Base-by-base conservation (phyloP, 352 stramenopile genomes). In the Aphanomyces stellatus region DNA sequence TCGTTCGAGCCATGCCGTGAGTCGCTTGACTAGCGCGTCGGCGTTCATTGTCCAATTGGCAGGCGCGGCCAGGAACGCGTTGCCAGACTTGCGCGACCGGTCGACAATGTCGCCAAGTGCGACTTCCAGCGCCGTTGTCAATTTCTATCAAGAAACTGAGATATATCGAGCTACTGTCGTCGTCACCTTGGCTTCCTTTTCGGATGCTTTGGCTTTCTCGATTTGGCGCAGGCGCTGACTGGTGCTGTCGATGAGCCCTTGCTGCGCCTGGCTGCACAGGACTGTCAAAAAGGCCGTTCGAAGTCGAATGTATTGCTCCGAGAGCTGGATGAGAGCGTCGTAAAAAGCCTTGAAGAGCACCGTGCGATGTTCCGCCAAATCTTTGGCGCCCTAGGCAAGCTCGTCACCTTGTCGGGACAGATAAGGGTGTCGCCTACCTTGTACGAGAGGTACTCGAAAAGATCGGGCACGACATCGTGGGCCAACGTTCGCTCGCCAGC, bases 91-190 rank as follows among this genome's bases (percentile, higher is more conserved):
- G 17, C 60, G 31, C 6, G 48, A 17, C 11, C 28, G 22, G 34
- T 67, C 60, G n/a, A 67, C 60, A 31, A 59, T 59, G 34, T 67
- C 60, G n/a, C 60, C 60, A 8, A 67, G n/a, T 13, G 13, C n/a
- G 4, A 67, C 60, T 67, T 67, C 60, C 2, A 67, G 60, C 13
- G 46, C 42, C 4, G 35, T 57, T 13, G 40, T 5, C 17, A 59
- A 28, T 2, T 57, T 30, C 60, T 67, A 67, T 3, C 13, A 4
- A 13, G 30, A 19, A 17, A 3, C 30, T 35, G 27, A 42, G 35
- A 63, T 30, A 17, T n/a, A 15, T 17, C 10, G n/a, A 33, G 41
- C 11, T 13, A 13, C 19, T 31, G n/a, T n/a, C 34, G 13, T 67
- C 33, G n/a, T 8, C 22, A 57, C n/a, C 6, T 48, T 15, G 37